Base-by-base conservation (phyloP, 2,329 filamentous ascomycete genomes). In the Cylindrodendrum hubeiense region DNA sequence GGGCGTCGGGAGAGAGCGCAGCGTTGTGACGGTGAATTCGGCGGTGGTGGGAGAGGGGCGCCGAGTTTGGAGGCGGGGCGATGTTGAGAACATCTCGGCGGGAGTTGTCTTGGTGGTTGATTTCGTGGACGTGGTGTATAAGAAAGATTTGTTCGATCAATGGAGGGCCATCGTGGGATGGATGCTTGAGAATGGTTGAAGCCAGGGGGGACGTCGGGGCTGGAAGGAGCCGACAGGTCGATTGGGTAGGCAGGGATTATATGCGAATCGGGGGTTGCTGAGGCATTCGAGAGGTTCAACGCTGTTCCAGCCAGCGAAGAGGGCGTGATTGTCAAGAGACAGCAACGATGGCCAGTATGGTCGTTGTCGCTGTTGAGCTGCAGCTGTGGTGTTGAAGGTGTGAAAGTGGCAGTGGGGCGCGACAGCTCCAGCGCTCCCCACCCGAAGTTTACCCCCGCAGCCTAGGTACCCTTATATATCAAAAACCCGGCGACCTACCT, bases 11-110 rank as follows among this genome's bases (percentile, higher is more conserved):
- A 81, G 77, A 0, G 82, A 80, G 1, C 92, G 89, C 47, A 90
- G 89, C 63, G 95, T 98, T 37, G 95, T 96, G 60, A 98, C 93
- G 30, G 92, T 97, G 85, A 95, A 98, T 71, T 93, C 92, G 77
- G 93, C 90, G n/a, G 96, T 97, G 3, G 94, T 97, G 50, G 93
- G 91, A 24, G 96, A 95, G 53, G 93, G 92, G 22, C 89, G 87
- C 69, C 89, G 86, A 66, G 87, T 86, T 72, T 83, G 85, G 54
- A 93, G 88, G 71, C 86, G 86, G 10, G 89, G 87, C 1, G 83
- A 74, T 21, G 85, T 87, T 44, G 86, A 87, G 69, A 92, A 85
- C 91, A 93, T 93, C 41, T 77, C 69, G 19, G 54, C 13, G 34
- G 34, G 43, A 30, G 52, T 17, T 55, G 46, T 22, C 21, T 19